These are phyloP conservation scores for Myxozyma sirexii DNA, from an alignment of 805 yeast species.

Conservation along the genomic window DNA sequence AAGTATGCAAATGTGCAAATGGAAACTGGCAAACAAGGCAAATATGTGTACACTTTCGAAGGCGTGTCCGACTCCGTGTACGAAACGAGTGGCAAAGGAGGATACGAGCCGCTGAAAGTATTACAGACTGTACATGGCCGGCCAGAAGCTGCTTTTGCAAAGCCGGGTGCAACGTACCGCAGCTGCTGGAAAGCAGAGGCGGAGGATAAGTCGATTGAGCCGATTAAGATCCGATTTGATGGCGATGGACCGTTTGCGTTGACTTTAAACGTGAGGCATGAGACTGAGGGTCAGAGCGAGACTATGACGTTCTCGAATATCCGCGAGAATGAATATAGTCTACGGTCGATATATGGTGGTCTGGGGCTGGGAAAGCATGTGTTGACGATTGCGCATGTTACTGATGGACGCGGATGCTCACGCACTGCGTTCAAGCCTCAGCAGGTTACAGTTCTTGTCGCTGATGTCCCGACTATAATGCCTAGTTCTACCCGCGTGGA, in stretches of 20 bases:
- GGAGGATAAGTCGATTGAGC: slow-evolving; percentile 49
- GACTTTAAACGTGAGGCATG: slow-evolving; percentile 61
- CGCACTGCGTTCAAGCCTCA: slow-evolving; percentile 45
- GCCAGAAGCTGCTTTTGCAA: slow-evolving; percentile 61
- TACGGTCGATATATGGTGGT: slow-evolving; percentile 52
- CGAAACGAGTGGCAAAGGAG: slow-evolving; percentile 43
- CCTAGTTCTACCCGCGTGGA: slow-evolving; percentile 49
- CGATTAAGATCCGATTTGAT: slow-evolving; percentile 56
- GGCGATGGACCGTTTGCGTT: slow-evolving; percentile 48
- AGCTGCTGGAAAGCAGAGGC: slow-evolving; percentile 48
- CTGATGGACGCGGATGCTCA: slow-evolving; percentile 72
- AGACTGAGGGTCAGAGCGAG: slow-evolving; percentile 57
- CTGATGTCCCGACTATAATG: slow-evolving; percentile 74
- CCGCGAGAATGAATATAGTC: slow-evolving; percentile 44
- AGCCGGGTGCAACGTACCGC: slow-evolving; percentile 53
- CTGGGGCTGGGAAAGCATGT: slow-evolving; percentile 72
- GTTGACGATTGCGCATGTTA: slow-evolving; percentile 58
- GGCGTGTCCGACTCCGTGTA: slow-evolving; percentile 67
- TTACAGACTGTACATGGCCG: slow-evolving; percentile 58
- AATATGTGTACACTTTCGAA: slow-evolving; percentile 60
- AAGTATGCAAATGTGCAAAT: slow-evolving; percentile 53
- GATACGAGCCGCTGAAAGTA: slow-evolving; percentile 45
- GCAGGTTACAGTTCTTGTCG: slow-evolving; percentile 59
- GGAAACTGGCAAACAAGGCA: slow-evolving; percentile 55
- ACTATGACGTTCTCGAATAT: slow-evolving; percentile 51